Conservation (phyloP, 805 yeast genomes). For the Pichia rugopelliculosa region DNA sequence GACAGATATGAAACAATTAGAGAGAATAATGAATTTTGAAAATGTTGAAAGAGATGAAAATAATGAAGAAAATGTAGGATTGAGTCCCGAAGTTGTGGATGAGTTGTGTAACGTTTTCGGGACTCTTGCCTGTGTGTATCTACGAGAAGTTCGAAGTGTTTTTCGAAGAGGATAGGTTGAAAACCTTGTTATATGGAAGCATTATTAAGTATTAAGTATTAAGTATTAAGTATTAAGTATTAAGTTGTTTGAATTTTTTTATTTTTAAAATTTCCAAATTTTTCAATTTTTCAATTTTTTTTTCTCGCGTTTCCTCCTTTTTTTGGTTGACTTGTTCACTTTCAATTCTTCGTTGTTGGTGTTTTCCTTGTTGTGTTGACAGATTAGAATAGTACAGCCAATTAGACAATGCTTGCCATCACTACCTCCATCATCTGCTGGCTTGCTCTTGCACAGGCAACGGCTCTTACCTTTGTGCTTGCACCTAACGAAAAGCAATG, state of each 20-base stretch:
- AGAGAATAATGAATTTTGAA: neutral
- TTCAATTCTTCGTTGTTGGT: neutral
- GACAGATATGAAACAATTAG: neutral
- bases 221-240: no score
- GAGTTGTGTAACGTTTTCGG: conserved; percentile 2
- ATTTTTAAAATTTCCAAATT: no score
- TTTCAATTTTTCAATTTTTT: neutral
- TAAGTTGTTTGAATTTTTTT: no score
- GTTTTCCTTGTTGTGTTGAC: neutral
- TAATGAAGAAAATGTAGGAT: neutral
- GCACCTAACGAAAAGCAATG: conserved; percentile 73
- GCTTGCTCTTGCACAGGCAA: conserved; percentile 17
- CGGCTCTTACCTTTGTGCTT: conserved; percentile 66
- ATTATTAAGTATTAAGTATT: no score
- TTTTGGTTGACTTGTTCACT: neutral
- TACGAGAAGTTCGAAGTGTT: conserved; percentile 2
- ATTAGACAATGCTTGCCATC: neutral
- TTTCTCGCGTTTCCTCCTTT: neutral
- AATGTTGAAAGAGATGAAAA: neutral
- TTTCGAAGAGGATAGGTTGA: neutral
- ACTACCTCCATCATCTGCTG: neutral
- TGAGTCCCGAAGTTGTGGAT: neutral
- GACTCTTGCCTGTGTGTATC: conserved; percentile 3
- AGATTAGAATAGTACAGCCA: neutral
- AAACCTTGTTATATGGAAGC: no score